These are phyloP conservation scores for Clavariopsis aquatica DNA, from an alignment of 495 filamentous ascomycete genomes.

Conservation along the genomic window DNA sequence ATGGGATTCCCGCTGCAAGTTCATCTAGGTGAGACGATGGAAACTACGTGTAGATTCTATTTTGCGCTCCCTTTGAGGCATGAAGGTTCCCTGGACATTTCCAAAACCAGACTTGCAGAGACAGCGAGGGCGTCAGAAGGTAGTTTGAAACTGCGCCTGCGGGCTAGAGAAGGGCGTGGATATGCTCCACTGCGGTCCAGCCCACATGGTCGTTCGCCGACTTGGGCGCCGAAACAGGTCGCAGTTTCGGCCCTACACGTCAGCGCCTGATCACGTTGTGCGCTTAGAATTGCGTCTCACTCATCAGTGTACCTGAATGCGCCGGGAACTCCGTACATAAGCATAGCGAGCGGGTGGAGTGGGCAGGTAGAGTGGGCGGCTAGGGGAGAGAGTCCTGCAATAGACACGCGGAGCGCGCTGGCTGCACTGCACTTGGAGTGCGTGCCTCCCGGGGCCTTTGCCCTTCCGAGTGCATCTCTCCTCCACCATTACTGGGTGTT, in stretches of 20 bases:
- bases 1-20: too few species aligned
- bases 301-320: too few species aligned
- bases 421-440: too few species aligned
- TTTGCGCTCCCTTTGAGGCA: background rate
- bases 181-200: background rate
- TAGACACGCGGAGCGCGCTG: too few species aligned
- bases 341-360: background rate
- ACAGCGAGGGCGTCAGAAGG: too few species aligned
- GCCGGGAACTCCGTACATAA: background rate
- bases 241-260: background rate
- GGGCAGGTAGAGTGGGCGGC: background rate
- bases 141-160: too few species aligned
- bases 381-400: too few species aligned
- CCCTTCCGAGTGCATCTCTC: too few species aligned
- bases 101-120: background rate
- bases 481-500: too few species aligned
- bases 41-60: too few species aligned
- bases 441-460: too few species aligned
- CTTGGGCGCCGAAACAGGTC: background rate
- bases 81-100: background rate
- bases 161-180: background rate
- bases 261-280: background rate
- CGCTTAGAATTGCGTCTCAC: background rate
- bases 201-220: conserved; percentile 1
- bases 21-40: too few species aligned